Base-by-base conservation (phyloP, 2,329 filamentous ascomycete genomes). In the Colletotrichum shisoi region DNA sequence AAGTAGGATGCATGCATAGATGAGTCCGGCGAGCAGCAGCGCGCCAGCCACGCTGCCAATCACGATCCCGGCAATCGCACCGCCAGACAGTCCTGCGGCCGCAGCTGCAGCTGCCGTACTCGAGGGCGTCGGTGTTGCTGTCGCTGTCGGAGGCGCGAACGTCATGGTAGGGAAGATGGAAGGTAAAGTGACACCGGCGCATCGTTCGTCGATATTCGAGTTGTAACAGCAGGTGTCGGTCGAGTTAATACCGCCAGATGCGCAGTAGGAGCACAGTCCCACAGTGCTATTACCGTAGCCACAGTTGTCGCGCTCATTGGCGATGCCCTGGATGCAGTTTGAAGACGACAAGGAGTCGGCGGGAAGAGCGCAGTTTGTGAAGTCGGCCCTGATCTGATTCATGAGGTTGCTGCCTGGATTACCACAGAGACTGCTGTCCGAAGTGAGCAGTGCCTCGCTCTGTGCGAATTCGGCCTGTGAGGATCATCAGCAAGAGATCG, bases 161-260 rank as follows among this genome's bases (percentile, higher is more conserved):
- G 84, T 84, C 70, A 94, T 86, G 11, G 89, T 89, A 12, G 90
- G 85, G 15, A 88, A 87, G 54, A 93, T 90, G 1, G 87, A 87
- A 0, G 95, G 95, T 7, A 99, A 82, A 31, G 85, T 82, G n/a
- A 99, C 91, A 57, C 87, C 86, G 57, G 86, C 80, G 77, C 95
- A 99, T 70, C 89, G 86, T 31, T 81, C 80, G 66, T 92, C 86
- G n/a, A 90, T 89, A 69, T 93, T 84, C 5, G 94, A 89, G 73
- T 88, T 93, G 74, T 93, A 90, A 78, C 95, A 99, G 82, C 95
- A 99, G 3, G 94, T 96, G 77, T 98, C 94, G 57, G 94, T 98
- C 11, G 93, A 91, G 78, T 98, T 98, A 70, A 89, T 87, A 34
- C 94, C 93, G 72, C 91, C 94, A 7, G 88, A 84, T 48, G 87